Percentiles rank a stretch among this genome's conserved stretches.
Evolutionary conservation across 345 rosid genomes (phyloP).

Genomic region (Eucalyptus cloeziana): DNA sequence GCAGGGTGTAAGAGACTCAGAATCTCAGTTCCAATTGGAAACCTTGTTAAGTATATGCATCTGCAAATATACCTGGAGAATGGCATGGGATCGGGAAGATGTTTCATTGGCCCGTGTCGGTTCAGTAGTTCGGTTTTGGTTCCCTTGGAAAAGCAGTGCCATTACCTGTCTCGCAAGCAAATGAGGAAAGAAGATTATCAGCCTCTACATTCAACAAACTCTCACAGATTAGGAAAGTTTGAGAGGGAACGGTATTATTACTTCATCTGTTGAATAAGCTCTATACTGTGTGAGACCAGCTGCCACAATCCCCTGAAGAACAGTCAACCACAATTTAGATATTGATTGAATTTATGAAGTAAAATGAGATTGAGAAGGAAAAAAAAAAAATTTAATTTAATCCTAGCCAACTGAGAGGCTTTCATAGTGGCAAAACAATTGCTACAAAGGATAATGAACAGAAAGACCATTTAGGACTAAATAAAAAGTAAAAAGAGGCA

Average conservation of each 20-base stretch:
- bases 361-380: neutral
- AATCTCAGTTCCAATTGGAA: neutral
- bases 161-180: constrained; percentile 46
- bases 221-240: neutral
- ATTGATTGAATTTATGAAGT: neutral
- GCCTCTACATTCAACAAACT: neutral
- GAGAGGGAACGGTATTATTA: constrained; percentile 1
- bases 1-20: neutral
- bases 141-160: constrained; percentile 88
- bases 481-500: neutral
- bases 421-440: neutral
- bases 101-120: constrained; percentile 93
- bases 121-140: constrained; percentile 90
- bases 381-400: neutral
- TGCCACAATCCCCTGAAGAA: constrained; percentile 67
- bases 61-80: constrained; percentile 54
- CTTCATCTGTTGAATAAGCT: constrained; percentile 95
- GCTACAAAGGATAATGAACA: neutral
- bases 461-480: neutral
- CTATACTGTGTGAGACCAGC: constrained; percentile 93
- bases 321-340: neutral
- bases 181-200: neutral
- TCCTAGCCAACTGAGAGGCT: neutral
- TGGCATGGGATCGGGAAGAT: constrained; percentile 94
- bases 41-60: neutral